A percentile compares a stretch with the other conserved stretches of the same genome.
Evolutionary conservation across 1,284 basidiomycete genomes (phyloP).

Genomic region (Ustilago lituana): DNA sequence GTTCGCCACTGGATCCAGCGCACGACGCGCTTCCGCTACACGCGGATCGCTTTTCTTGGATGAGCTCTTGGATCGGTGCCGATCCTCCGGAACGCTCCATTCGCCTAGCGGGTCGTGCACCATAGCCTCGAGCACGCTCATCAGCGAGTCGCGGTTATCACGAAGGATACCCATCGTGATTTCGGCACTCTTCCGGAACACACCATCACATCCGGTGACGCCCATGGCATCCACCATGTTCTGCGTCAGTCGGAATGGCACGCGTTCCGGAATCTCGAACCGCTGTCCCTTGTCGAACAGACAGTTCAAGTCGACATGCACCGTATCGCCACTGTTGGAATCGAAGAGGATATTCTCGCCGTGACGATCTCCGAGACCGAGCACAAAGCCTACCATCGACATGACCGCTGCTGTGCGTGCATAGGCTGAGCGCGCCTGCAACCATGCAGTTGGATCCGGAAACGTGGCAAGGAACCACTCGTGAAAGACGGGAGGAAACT

Average conservation of each 20-base stretch:
- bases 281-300: constrained; percentile 92
- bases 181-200: constrained; percentile 91
- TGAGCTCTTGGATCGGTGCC: constrained; percentile 55
- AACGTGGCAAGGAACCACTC: constrained; percentile 98
- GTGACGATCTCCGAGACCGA: constrained; percentile 97
- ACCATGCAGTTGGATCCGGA: constrained; percentile 95
- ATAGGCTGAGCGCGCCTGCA: constrained; percentile 85
- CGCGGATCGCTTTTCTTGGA: constrained; percentile 47
- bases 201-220: constrained; percentile 91
- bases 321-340: constrained; percentile 84
- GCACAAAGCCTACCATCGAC: constrained; percentile 97
- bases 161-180: constrained; percentile 87
- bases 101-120: constrained; percentile 97
- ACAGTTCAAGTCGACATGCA: constrained; percentile 98
- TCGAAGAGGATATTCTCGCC: constrained; percentile 97
- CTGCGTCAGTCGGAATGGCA: constrained; percentile 94
- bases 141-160: constrained; percentile 90
- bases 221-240: constrained; percentile 94
- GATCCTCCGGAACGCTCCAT: constrained; percentile 77
- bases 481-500: constrained; percentile 83
- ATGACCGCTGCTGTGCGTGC: constrained; percentile 93
- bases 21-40: constrained; percentile 57
- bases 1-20: constrained; percentile 59
- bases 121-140: constrained; percentile 96
- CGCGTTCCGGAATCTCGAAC: constrained; percentile 88